phyloP scores from a whole-genome alignment of 225 moss, liverwort and hornwort genomes.

The Polytrichum commune region DNA sequence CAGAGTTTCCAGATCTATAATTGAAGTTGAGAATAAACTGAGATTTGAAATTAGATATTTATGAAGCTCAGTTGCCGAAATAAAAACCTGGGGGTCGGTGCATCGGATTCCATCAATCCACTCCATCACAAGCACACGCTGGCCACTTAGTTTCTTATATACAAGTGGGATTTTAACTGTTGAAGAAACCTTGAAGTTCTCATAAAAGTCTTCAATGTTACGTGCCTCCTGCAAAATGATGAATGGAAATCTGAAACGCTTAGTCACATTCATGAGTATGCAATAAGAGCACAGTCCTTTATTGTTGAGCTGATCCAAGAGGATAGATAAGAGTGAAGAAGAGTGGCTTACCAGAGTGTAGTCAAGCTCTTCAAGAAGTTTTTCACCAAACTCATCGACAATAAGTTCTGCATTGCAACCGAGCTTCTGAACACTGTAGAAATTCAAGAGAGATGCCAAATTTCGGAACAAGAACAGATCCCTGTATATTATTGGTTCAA shows the following conservation, averaged over 20 bases:
- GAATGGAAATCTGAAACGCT: conserved; percentile 5
- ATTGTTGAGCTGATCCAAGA: background rate
- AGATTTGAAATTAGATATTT: no score
- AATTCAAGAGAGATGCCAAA: conserved; percentile 81
- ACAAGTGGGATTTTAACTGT: conserved; percentile 91
- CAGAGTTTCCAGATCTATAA: no score
- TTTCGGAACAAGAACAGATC: conserved; percentile 83
- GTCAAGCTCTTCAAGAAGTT: conserved; percentile 94
- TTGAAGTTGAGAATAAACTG: no score
- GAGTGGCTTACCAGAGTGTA: conserved; percentile 66
- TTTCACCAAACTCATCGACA: conserved; percentile 98
- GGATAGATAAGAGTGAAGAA: background rate
- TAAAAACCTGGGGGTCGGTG: conserved; percentile 82
- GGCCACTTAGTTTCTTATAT: conserved; percentile 69
- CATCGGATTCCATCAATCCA: conserved; percentile 99
- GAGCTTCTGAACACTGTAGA: conserved; percentile 74
- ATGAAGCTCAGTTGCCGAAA: no score
- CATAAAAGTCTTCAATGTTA: conserved; percentile 83
- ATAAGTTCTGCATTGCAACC: conserved; percentile 92
- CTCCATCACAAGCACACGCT: conserved; percentile 88
- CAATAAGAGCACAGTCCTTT: background rate
- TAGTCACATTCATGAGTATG: background rate
- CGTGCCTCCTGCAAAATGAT: conserved; percentile 73
- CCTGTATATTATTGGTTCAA: conserved; percentile 96
- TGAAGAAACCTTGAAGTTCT: conserved; percentile 77